phyloP scores from a whole-genome alignment of 345 rosid species.

The Firmiana major region DNA sequence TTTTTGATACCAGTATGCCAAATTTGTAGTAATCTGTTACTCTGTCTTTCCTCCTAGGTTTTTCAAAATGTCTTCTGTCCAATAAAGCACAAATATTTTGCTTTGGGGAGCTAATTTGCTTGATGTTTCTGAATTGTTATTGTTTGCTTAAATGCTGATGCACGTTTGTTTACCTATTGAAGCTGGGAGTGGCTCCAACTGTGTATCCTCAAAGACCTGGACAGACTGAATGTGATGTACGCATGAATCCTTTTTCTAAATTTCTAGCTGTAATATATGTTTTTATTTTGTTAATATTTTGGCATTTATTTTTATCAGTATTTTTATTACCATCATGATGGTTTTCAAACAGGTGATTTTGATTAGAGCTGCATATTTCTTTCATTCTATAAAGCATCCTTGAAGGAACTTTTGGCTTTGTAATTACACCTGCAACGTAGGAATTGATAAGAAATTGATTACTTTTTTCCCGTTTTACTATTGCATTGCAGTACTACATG shows the following conservation, averaged over 20 bases:
- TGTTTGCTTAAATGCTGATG: conserved; percentile 32
- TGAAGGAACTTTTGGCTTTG: not conserved
- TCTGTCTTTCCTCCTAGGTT: conserved; percentile 1
- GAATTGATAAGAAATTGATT: not conserved
- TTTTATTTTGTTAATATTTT: not conserved
- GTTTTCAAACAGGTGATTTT: not conserved
- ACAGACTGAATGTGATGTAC: conserved; percentile 86
- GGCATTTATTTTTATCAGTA: not conserved
- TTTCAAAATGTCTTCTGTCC: not conserved
- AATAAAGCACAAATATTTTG: not conserved
- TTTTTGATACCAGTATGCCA: not conserved
- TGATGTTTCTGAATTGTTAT: conserved; percentile 2
- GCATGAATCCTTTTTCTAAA: conserved; percentile 18
- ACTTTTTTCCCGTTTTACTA: not conserved
- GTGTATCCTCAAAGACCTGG: conserved; percentile 86
- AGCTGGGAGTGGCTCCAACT: conserved; percentile 55
- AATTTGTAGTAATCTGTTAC: not conserved
- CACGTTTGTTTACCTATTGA: conserved; percentile 27
- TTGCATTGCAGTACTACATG: conserved; percentile 65
- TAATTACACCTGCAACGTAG: not conserved
- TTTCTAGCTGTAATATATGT: not conserved
- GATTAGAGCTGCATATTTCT: not conserved
- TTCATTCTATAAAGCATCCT: conserved; percentile 6
- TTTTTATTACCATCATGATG: not conserved
- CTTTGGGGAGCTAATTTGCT: not conserved